Evolutionary conservation across 495 filamentous ascomycete genomes (phyloP).

Genomic region (Aspergillus sparsus): DNA sequence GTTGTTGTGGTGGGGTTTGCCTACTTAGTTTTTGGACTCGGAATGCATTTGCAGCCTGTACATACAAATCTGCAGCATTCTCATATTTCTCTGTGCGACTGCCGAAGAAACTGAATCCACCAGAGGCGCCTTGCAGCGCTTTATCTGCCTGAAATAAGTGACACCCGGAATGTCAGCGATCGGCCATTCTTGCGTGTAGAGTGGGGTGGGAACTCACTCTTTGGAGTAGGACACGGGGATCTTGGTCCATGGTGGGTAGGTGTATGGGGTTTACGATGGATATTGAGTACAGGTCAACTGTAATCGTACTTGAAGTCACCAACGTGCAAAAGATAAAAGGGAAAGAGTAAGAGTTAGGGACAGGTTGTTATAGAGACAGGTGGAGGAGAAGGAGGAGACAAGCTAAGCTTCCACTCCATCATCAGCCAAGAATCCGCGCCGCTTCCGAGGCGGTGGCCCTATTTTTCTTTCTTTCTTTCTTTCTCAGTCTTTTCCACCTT

Average conservation of each 20-base stretch:
- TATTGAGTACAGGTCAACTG: neutral
- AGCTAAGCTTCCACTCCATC: constrained; percentile 7
- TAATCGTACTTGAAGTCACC: neutral
- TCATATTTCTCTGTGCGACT: constrained; percentile 81
- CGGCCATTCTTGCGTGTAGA: constrained; percentile 27
- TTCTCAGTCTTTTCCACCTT: neutral
- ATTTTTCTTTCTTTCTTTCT: constrained; percentile 6
- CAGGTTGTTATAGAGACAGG: neutral
- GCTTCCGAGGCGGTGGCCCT: constrained; percentile 2
- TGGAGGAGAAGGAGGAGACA: constrained; percentile 2
- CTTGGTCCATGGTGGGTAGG: constrained; percentile 41
- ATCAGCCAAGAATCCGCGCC: constrained; percentile 12
- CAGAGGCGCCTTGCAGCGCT: constrained; percentile 63
- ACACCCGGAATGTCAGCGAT: constrained; percentile 33
- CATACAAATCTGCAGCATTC: constrained; percentile 77
- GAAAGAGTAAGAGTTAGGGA: neutral
- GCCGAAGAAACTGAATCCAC: constrained; percentile 77
- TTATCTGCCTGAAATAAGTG: constrained; percentile 69
- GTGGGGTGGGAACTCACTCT: constrained; percentile 45
- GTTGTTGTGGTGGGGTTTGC: constrained; percentile 22
- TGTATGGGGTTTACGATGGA: neutral
- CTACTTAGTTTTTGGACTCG: constrained; percentile 69
- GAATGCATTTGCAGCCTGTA: constrained; percentile 80
- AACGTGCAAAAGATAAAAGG: neutral
- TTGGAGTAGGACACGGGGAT: constrained; percentile 60